These are phyloP conservation scores for Polygonum aviculare DNA, from an alignment of 148 eudicot genomes.

Conservation along the genomic window DNA sequence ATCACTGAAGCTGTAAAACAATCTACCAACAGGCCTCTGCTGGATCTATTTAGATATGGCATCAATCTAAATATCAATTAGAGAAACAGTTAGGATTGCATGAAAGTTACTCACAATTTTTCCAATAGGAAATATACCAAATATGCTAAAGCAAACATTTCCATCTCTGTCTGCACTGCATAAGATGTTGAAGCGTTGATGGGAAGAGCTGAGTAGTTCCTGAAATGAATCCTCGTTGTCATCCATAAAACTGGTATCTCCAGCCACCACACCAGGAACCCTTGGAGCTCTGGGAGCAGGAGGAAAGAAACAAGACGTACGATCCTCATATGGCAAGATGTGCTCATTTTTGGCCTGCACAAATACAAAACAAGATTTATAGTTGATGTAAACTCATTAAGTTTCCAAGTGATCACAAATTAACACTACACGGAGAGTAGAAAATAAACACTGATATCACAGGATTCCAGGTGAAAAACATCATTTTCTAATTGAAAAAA, in stretches of 20 bases:
- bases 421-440: neutral
- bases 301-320: constrained; percentile 88
- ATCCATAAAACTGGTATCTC: constrained; percentile 75
- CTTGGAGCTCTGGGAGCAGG: constrained; percentile 87
- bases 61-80: neutral
- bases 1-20: neutral
- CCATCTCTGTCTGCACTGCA: constrained; percentile 92
- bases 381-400: neutral
- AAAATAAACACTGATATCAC: neutral
- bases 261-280: constrained; percentile 74
- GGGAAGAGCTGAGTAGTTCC: constrained; percentile 64
- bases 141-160: constrained; percentile 79
- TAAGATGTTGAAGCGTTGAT: constrained; percentile 72
- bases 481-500: neutral
- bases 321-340: constrained; percentile 68
- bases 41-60: neutral
- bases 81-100: neutral
- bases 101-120: constrained; percentile 63
- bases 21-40: neutral
- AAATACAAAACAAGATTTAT: neutral
- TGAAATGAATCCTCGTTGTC: constrained; percentile 64
- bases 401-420: neutral
- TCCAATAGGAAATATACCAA: constrained; percentile 93
- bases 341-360: constrained; percentile 37
- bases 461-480: neutral